Evolutionary conservation across 2,329 filamentous ascomycete genomes (phyloP).

Genomic region (Pseudogymnoascus sp.): DNA sequence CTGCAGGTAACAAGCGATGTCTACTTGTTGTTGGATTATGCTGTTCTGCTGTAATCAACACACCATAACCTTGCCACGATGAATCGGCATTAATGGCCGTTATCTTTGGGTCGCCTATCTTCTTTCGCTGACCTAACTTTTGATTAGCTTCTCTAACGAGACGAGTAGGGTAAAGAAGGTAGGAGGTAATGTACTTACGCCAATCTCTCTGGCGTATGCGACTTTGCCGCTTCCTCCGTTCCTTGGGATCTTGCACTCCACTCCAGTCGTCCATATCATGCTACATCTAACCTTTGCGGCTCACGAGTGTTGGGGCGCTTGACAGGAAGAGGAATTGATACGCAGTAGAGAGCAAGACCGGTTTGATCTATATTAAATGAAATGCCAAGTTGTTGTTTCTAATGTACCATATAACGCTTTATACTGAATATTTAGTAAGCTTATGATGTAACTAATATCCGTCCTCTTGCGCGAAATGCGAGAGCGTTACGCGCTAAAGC

Average conservation of each 20-base stretch:
- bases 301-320: background rate
- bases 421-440: background rate
- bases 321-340: background rate
- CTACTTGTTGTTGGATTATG: background rate
- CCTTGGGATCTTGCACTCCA: slow-evolving; percentile 22
- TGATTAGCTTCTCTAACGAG: background rate
- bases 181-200: slow-evolving; percentile 18
- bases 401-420: background rate
- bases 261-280: slow-evolving; percentile 26
- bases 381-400: background rate
- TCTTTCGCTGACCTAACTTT: background rate
- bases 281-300: background rate
- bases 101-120: background rate
- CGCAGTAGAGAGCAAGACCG: background rate
- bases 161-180: background rate
- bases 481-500: background rate
- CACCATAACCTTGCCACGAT: background rate
- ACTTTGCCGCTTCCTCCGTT: slow-evolving; percentile 23
- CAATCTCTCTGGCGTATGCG: slow-evolving; percentile 22
- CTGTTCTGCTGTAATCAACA: background rate
- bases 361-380: background rate
- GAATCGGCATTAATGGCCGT: background rate
- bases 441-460: background rate
- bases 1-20: background rate
- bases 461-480: background rate